A percentile compares a stretch with the other conserved stretches of the same genome.
phyloP scores from a whole-genome alignment of 2,329 filamentous ascomycete species.

The Aspergillus sp. region DNA sequence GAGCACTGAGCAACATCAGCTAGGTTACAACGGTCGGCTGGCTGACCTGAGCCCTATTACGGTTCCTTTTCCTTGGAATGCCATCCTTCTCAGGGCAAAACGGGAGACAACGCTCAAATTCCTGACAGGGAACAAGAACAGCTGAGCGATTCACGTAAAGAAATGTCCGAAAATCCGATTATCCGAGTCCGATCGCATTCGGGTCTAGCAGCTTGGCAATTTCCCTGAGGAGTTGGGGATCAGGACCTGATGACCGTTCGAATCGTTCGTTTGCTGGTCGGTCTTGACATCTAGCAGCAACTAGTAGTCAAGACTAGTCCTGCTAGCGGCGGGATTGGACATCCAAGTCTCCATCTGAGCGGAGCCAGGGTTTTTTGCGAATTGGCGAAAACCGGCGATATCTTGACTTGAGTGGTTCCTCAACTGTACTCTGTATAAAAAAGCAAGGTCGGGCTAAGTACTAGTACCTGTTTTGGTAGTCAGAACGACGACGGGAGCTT shows the following conservation, averaged over 20 bases:
- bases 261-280: no score
- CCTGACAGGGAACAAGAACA: not conserved
- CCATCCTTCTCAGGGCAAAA: no score
- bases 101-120: no score
- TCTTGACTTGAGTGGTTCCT: not conserved
- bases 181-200: not conserved
- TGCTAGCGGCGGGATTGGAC: not conserved
- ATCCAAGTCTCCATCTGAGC: not conserved
- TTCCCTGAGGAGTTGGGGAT: not conserved
- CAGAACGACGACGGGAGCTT: no score
- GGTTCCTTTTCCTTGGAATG: no score
- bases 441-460: not conserved
- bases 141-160: not conserved
- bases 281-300: not conserved
- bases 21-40: no score
- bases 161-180: not conserved
- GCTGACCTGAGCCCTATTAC: no score
- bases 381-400: not conserved
- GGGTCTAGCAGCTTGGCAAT: not conserved
- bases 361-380: not conserved
- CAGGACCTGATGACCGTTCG: not conserved
- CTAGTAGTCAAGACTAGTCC: not conserved
- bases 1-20: no score
- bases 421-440: not conserved
- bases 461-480: no score